These are phyloP conservation scores for Xerocomus brunneocitrinus DNA, from an alignment of 768 basidiomycete genomes.

Conservation along the genomic window DNA sequence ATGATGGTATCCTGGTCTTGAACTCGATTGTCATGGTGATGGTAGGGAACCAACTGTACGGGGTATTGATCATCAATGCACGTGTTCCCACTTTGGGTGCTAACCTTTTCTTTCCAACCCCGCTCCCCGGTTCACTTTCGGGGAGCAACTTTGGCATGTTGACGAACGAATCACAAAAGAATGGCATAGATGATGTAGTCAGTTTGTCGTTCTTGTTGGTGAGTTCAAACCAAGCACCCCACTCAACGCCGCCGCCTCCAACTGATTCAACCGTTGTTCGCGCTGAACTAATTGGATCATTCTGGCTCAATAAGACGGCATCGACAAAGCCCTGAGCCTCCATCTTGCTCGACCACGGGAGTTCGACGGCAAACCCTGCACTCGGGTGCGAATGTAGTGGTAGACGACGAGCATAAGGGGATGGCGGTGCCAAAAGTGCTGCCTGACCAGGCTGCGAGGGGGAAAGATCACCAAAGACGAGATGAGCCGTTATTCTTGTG, in stretches of 20 bases:
- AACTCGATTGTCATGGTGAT: slow-evolving; percentile 59
- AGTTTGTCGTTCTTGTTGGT: slow-evolving; percentile 45
- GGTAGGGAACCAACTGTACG: slow-evolving; percentile 57
- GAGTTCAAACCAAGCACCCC: slow-evolving; percentile 51
- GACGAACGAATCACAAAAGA: slow-evolving; percentile 52
- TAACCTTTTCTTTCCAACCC: slow-evolving; percentile 8
- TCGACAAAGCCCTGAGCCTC: slow-evolving; percentile 40
- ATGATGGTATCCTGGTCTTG: slow-evolving; percentile 54
- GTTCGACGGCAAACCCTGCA: slow-evolving; percentile 24
- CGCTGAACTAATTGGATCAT: slow-evolving; percentile 33
- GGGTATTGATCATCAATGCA: not conserved
- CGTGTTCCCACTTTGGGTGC: not conserved
- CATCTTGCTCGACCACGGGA: slow-evolving; percentile 34
- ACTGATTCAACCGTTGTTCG: slow-evolving; percentile 38
- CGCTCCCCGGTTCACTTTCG: slow-evolving; percentile 36
- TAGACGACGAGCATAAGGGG: slow-evolving; percentile 54
- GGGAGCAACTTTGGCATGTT: slow-evolving; percentile 48
- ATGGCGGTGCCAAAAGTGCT: slow-evolving; percentile 43
- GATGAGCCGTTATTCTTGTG: slow-evolving; percentile 47
- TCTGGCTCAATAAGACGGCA: slow-evolving; percentile 35
- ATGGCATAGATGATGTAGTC: slow-evolving; percentile 45
- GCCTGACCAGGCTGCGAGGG: slow-evolving; percentile 22
- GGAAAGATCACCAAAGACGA: slow-evolving; percentile 51
- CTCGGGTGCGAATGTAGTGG: slow-evolving; percentile 56
- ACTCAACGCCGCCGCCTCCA: slow-evolving; percentile 52